phyloP scores from a whole-genome alignment of 2,329 filamentous ascomycete species.

The Gnomoniopsis smithogilvyi region DNA sequence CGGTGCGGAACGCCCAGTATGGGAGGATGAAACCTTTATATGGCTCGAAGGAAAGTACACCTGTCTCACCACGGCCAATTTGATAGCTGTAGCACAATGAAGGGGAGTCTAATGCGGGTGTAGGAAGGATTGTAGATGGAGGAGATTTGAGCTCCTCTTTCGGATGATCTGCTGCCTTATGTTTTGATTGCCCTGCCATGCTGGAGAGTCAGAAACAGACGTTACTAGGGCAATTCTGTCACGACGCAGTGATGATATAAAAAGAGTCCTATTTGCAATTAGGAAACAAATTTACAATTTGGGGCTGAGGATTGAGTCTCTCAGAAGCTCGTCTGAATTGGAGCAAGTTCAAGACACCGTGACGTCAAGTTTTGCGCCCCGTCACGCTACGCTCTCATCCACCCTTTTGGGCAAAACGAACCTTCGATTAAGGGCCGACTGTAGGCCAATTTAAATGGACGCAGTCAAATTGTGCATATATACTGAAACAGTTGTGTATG shows the following conservation, averaged over 20 bases:
- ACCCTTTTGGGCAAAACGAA: neutral
- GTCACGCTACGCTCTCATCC: neutral
- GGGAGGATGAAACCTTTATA: conserved; percentile 60
- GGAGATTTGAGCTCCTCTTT: conserved; percentile 2
- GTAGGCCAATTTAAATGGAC: too few relatives aligned
- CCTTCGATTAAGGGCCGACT: neutral
- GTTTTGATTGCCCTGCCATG: neutral
- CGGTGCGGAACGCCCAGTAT: conserved; percentile 56
- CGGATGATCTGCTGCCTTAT: neutral
- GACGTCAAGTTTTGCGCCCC: neutral
- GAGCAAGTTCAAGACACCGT: neutral
- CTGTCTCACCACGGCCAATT: conserved; percentile 58
- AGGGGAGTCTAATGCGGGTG: conserved; percentile 8
- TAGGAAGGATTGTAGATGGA: conserved; percentile 3
- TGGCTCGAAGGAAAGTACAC: conserved; percentile 60
- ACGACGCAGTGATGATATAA: neutral
- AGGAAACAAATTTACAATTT: neutral
- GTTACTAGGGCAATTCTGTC: neutral
- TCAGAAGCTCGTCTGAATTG: neutral
- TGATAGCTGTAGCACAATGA: conserved; percentile 36
- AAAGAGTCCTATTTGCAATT: neutral
- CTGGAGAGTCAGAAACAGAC: neutral
- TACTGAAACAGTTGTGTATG: too few relatives aligned
- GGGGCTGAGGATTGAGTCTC: neutral
- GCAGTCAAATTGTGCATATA: too few relatives aligned